phyloP scores from a whole-genome alignment of 2,329 filamentous ascomycete species.

The Trichothecium roseum region DNA sequence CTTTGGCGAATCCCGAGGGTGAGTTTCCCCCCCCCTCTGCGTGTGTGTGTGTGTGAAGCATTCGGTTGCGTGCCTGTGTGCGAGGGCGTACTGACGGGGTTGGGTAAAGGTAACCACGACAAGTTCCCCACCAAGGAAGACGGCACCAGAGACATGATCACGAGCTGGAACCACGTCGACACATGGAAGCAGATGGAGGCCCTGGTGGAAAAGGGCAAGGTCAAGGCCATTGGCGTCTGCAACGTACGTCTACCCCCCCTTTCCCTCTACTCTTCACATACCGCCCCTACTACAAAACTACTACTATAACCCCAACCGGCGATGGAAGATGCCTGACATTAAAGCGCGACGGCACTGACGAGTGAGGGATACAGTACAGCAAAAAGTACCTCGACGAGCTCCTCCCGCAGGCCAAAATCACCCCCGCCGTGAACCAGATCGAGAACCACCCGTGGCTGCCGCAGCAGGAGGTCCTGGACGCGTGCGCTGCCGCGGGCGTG shows the following conservation, averaged over 20 bases:
- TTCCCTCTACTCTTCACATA: neutral
- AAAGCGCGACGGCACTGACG: too few relatives aligned
- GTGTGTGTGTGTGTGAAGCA: neutral
- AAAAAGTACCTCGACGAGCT: constrained; percentile 44
- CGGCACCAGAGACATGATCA: constrained; percentile 63
- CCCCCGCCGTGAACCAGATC: constrained; percentile 61
- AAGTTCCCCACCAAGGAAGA: constrained; percentile 66
- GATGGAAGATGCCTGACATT: too few relatives aligned
- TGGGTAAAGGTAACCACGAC: constrained; percentile 61
- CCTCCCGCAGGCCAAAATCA: constrained; percentile 37
- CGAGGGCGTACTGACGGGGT: neutral
- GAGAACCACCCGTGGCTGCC: constrained; percentile 64
- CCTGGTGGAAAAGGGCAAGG: constrained; percentile 48
- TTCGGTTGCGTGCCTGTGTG: neutral
- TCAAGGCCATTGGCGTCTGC: constrained; percentile 42
- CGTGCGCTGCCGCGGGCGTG: constrained; percentile 58
- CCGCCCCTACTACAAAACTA: neutral
- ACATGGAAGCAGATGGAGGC: constrained; percentile 72
- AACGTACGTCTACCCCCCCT: constrained; percentile 27
- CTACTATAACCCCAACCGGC: too few relatives aligned
- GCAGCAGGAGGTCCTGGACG: constrained; percentile 61
- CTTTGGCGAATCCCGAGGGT: constrained; percentile 71
- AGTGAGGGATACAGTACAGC: constrained; percentile 45
- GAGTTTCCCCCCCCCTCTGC: constrained; percentile 7
- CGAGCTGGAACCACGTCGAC: constrained; percentile 57